phyloP scores from a whole-genome alignment of 2,329 filamentous ascomycete species.

The Epichloe glyceriae region DNA sequence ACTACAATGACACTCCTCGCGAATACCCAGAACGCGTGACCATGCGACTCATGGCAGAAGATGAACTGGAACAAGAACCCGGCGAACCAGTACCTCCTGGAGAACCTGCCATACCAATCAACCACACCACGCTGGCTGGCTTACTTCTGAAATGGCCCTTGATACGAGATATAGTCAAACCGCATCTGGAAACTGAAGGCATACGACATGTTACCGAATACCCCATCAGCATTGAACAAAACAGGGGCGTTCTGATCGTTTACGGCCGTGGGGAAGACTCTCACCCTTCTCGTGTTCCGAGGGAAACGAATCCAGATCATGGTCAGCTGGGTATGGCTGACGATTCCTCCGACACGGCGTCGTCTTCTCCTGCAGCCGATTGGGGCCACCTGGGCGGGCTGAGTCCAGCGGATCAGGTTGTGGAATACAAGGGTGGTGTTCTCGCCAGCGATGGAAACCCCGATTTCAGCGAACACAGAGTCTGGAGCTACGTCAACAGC shows the following conservation, averaged over 20 bases:
- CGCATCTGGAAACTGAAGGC: constrained; percentile 32
- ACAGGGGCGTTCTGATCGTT: constrained; percentile 58
- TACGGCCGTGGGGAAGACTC: constrained; percentile 69
- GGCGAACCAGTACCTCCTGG: constrained; percentile 41
- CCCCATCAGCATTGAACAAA: constrained; percentile 63
- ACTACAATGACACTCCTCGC: constrained; percentile 13
- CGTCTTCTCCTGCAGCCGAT: constrained; percentile 39
- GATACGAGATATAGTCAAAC: constrained; percentile 50
- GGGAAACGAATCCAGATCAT: constrained; percentile 23
- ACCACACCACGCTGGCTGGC: constrained; percentile 85
- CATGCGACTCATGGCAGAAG: constrained; percentile 24
- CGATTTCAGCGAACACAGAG: constrained; percentile 37
- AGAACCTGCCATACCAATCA: constrained; percentile 60
- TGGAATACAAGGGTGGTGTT: constrained; percentile 25
- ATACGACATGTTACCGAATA: constrained; percentile 53
- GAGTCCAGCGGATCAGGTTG: constrained; percentile 27
- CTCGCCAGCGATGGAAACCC: constrained; percentile 34
- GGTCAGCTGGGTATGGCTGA: constrained; percentile 29
- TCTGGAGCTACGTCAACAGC: constrained; percentile 40
- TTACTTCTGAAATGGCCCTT: constrained; percentile 62
- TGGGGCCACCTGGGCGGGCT: constrained; percentile 47
- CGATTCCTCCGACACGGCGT: constrained; percentile 39
- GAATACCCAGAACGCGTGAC: constrained; percentile 17
- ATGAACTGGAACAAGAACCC: constrained; percentile 38
- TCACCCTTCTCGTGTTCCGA: constrained; percentile 39